Evolutionary conservation across 208 protist species (phyloP).

Genomic region (Leishmania major): DNA sequence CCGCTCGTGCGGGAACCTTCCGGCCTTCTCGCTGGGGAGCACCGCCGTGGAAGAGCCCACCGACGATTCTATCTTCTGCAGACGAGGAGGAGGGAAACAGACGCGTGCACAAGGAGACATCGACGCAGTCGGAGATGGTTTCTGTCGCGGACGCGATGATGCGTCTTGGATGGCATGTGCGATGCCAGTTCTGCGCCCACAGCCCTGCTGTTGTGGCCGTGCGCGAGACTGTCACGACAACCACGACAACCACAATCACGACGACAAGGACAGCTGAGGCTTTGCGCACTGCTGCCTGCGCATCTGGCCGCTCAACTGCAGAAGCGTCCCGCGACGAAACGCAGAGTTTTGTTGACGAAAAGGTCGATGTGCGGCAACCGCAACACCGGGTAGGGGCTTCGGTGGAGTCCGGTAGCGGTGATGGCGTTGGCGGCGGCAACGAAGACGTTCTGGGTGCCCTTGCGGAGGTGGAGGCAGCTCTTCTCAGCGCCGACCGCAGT

Average conservation of each 20-base stretch:
- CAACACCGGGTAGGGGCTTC: no score
- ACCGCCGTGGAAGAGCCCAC: neutral
- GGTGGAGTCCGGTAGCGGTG: neutral
- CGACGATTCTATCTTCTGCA: neutral
- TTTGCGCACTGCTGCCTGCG: no score
- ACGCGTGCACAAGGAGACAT: conserved; percentile 3
- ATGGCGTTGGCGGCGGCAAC: neutral
- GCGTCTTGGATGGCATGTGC: conserved; percentile 15
- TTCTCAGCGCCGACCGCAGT: neutral
- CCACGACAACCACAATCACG: conserved; percentile 18
- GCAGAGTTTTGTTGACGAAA: neutral
- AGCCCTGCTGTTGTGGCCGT: neutral
- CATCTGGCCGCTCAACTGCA: neutral
- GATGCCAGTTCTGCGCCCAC: conserved; percentile 26
- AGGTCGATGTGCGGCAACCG: neutral
- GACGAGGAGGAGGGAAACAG: neutral
- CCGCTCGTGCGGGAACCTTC: neutral
- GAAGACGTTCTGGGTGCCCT: conserved; percentile 2
- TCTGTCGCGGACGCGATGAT: neutral
- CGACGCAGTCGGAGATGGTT: conserved; percentile 3
- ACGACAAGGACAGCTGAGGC: neutral
- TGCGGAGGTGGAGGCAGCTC: neutral
- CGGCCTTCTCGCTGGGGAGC: neutral
- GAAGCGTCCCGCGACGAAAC: neutral
- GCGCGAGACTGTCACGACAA: conserved; percentile 13